Evolutionary conservation across 2,329 filamentous ascomycete genomes (phyloP).

Genomic region (Arthrobotrys entomopaga): DNA sequence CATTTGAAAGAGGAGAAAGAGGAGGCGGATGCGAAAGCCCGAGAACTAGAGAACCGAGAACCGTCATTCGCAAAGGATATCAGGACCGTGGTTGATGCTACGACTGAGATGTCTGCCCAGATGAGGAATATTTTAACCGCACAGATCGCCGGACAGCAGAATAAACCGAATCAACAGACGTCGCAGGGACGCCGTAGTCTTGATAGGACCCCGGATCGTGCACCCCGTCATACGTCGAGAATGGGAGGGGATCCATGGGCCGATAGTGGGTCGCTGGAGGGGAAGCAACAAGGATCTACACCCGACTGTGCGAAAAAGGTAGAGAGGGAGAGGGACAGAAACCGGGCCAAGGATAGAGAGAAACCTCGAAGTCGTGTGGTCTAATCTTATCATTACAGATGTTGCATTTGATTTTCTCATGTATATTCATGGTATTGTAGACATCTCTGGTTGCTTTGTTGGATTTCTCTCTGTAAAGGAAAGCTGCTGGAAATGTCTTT

Average conservation of each 20-base stretch:
- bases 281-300: no score
- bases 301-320: background rate
- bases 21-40: background rate
- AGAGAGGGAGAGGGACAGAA: background rate
- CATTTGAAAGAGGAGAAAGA: background rate
- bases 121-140: background rate
- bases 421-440: no score
- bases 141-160: background rate
- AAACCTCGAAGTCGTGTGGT: background rate
- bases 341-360: background rate
- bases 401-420: no score
- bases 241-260: no score
- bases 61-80: background rate
- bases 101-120: background rate
- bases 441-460: no score
- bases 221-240: no score
- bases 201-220: background rate
- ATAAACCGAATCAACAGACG: no score
- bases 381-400: background rate
- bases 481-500: no score
- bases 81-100: conserved; percentile 4
- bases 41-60: background rate
- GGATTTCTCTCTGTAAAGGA: no score
- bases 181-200: background rate
- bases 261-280: no score